phyloP scores from a whole-genome alignment of 805 yeast species.

The Candida rishiriensis region DNA sequence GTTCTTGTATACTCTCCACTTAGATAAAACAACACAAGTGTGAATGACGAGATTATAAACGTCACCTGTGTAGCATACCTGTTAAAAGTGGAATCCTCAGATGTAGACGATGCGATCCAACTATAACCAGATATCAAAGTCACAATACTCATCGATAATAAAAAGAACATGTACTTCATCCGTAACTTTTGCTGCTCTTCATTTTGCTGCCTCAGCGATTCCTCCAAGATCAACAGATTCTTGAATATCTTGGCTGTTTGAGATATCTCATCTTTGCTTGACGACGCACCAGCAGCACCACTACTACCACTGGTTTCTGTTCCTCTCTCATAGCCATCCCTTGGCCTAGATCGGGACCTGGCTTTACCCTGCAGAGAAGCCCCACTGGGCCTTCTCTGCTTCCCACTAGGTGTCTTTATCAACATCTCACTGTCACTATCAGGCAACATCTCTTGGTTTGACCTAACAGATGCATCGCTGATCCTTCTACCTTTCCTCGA shows the following conservation, averaged over 20 bases:
- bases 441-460: conserved; percentile 12
- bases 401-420: conserved; percentile 16
- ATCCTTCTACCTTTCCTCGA: conserved; percentile 16
- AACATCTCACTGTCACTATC: conserved; percentile 13
- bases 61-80: conserved; percentile 46
- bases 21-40: conserved; percentile 71
- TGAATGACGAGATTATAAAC: conserved; percentile 57
- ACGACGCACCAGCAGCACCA: conserved; percentile 4
- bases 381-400: conserved; percentile 1
- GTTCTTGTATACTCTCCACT: conserved; percentile 90
- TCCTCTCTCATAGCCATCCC: conserved; percentile 3
- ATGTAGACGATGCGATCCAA: conserved; percentile 18
- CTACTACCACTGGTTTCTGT: conserved; percentile 2
- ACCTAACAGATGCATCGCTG: conserved; percentile 26
- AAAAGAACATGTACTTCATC: conserved; percentile 54
- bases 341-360: conserved; percentile 14
- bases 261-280: conserved; percentile 14
- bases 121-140: conserved; percentile 34
- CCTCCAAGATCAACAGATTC: conserved; percentile 80
- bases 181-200: conserved; percentile 65
- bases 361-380: conserved; percentile 1
- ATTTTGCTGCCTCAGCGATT: conserved; percentile 77
- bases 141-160: conserved; percentile 37
- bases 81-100: conserved; percentile 26
- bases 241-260: conserved; percentile 68